Base-by-base conservation (phyloP, 208 protist genomes). In the Crithidia sp. region DNA sequence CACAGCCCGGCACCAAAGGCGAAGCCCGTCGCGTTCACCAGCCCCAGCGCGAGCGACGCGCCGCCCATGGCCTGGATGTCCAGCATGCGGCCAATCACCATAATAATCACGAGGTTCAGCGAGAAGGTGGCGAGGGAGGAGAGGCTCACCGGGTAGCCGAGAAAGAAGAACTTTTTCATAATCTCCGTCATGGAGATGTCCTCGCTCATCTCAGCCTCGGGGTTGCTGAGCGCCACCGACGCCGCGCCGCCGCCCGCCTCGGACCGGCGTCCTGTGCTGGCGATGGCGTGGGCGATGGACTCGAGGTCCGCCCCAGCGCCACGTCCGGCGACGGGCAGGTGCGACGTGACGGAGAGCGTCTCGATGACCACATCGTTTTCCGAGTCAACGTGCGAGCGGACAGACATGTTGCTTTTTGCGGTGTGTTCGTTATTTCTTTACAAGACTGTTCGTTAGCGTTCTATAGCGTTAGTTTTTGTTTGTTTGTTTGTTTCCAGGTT, bases 11-110 rank as follows among this genome's bases (percentile, higher is more conserved):
- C 89, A 50, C 87, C 85, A 74, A 96, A 93, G 13, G 91, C 91
- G 64, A 94, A 96, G 16, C 87, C 91, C 40, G 91, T 96, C 28
- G 91, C 91, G 60, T 96, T 96, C 39, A 96, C 74, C 37, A 96
- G 73, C 2, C 91, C 89, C 53, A 92, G 64, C 2, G 91, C 91
- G 37, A 96, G 71, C 5, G 91, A 82, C 2, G 84, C 84, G 45
- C 87, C 91, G 62, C 89, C 91, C 55, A 96, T 79, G 43, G 86
- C 85, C 61, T 87, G 73, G 16, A 88, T 78, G 19, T 87, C 87
- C 13, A 96, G 70, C 41, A 84, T 67, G 62, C 55, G 63, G 5
- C 91, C 91, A 59, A 91, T 81, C 40, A 93, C 79, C 47, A 87
- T 52, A 63, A 96, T 82, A 39, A 93, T 87, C 4, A 87, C 73